Conservation (phyloP, 768 basidiomycete genomes). For the Podaxis mareebaensis region DNA sequence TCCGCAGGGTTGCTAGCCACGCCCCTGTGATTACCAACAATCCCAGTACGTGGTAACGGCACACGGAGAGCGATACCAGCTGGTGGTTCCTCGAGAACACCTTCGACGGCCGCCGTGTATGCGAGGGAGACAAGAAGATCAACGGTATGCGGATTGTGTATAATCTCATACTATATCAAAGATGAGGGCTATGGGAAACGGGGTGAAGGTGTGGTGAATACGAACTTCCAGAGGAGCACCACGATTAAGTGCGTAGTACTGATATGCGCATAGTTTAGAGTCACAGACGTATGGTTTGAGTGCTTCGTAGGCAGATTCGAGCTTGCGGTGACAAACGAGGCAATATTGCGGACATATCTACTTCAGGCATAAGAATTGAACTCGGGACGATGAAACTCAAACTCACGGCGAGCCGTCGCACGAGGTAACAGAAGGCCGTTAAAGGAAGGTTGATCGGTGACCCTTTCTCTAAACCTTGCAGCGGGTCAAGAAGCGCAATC, state of each 20-base stretch:
- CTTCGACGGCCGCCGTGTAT: constrained; percentile 55
- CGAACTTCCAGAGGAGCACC: constrained; percentile 68
- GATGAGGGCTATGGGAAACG: neutral
- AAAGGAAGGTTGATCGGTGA: constrained; percentile 57
- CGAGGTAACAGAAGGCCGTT: constrained; percentile 63
- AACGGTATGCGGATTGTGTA: constrained; percentile 61
- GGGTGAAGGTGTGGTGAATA: constrained; percentile 7
- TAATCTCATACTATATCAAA: constrained; percentile 61
- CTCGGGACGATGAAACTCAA: neutral
- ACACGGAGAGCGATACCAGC: constrained; percentile 63
- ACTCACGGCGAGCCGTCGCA: constrained; percentile 61
- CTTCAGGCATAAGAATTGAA: neutral
- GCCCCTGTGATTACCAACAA: neutral
- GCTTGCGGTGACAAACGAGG: constrained; percentile 69
- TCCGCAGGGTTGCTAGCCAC: neutral
- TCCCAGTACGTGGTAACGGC: constrained; percentile 31
- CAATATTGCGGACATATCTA: constrained; percentile 71
- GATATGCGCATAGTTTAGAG: constrained; percentile 64
- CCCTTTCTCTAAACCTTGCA: constrained; percentile 31
- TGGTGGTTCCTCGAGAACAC: constrained; percentile 56
- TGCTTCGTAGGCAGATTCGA: constrained; percentile 52
- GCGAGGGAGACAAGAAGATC: constrained; percentile 69
- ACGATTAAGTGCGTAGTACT: constrained; percentile 64
- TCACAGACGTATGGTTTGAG: constrained; percentile 77
- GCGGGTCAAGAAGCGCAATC: constrained; percentile 59